Conservation (phyloP, 23 red algal genomes). For the Gracilaria domingensis region DNA sequence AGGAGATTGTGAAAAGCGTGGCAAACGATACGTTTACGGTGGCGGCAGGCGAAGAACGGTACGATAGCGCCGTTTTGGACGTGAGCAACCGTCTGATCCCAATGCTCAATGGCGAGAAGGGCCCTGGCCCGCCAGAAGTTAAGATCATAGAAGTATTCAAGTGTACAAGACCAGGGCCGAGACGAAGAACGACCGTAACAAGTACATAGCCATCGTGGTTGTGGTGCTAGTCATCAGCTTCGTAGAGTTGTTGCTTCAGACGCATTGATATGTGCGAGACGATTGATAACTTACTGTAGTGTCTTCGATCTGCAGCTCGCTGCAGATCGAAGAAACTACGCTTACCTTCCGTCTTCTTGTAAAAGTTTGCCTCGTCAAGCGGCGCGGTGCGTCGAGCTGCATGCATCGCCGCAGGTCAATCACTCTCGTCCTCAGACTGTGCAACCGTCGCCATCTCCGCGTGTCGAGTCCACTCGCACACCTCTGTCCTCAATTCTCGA, state of each 20-base stretch:
- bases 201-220: constrained; percentile 71
- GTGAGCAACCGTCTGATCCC: constrained; percentile 66
- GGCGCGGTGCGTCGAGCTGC: not conserved
- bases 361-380: too few relatives aligned
- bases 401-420: not conserved
- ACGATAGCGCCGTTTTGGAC: constrained; percentile 63
- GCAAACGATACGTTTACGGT: constrained; percentile 71
- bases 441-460: too few relatives aligned
- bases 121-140: constrained; percentile 67
- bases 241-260: constrained; percentile 74
- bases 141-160: constrained; percentile 26
- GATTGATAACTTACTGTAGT: too few relatives aligned
- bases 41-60: constrained; percentile 58
- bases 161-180: constrained; percentile 78
- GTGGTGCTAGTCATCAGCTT: constrained; percentile 71
- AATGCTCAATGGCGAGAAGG: constrained; percentile 57
- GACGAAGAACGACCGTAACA: constrained; percentile 55
- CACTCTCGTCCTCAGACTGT: not conserved
- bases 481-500: not conserved
- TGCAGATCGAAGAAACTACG: too few relatives aligned
- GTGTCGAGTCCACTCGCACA: not conserved
- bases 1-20: constrained; percentile 55
- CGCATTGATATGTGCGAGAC: constrained; percentile 64
- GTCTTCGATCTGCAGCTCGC: too few relatives aligned
- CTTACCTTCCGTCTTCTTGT: too few relatives aligned